These are phyloP conservation scores for Panaeolus cyanescens DNA, from an alignment of 768 basidiomycete species.

Conservation along the genomic window DNA sequence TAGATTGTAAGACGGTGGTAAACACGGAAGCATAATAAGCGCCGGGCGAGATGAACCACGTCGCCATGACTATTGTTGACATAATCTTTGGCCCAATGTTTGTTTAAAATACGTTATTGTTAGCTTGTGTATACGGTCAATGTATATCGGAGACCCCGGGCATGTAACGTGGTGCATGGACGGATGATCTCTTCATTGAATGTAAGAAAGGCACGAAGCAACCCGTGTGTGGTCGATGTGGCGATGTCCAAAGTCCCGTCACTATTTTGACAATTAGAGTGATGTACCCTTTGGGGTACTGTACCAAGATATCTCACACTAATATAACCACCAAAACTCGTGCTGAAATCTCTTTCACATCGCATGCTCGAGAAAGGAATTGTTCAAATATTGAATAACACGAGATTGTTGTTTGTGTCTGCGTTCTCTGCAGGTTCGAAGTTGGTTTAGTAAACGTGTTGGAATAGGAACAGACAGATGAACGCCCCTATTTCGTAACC, in stretches of 20 bases:
- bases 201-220: background rate
- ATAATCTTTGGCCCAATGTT: background rate
- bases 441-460: background rate
- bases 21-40: background rate
- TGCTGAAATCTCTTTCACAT: too few relatives aligned
- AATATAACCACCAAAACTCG: too few relatives aligned
- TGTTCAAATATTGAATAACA: too few relatives aligned
- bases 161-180: background rate
- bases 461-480: background rate
- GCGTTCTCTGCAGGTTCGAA: background rate
- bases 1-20: background rate
- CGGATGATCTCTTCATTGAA: background rate
- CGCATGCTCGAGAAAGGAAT: too few relatives aligned
- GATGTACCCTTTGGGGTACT: too few relatives aligned
- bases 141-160: too few relatives aligned
- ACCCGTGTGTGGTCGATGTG: background rate
- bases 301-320: too few relatives aligned
- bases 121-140: too few relatives aligned
- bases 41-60: background rate
- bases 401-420: too few relatives aligned
- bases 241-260: background rate
- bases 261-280: background rate
- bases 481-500: background rate
- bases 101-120: too few relatives aligned
- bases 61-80: background rate